These are phyloP conservation scores for Anthoceros angustus DNA, from an alignment of 225 moss, liverwort and hornwort species.

Conservation along the genomic window DNA sequence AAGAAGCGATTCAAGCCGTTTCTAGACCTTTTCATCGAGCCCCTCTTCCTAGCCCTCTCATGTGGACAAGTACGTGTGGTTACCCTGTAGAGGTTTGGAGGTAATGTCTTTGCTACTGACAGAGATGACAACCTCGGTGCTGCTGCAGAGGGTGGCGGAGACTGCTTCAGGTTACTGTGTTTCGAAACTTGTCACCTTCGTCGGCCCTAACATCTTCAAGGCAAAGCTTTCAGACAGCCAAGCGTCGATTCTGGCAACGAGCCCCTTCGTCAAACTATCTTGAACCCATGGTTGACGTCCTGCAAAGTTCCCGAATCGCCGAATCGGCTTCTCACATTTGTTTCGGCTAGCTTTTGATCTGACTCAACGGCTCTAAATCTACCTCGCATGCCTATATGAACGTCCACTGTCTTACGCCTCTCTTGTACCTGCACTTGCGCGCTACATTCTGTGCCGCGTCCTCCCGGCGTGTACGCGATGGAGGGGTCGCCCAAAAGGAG, in stretches of 20 bases:
- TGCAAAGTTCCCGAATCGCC: too few relatives aligned
- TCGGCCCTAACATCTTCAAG: slow-evolving; percentile 66
- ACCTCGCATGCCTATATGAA: too few relatives aligned
- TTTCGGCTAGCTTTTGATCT: too few relatives aligned
- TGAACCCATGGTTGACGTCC: too few relatives aligned
- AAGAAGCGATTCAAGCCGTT: slow-evolving; percentile 57
- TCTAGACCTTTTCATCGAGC: slow-evolving; percentile 54
- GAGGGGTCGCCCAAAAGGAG: too few relatives aligned
- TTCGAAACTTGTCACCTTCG: slow-evolving; percentile 49
- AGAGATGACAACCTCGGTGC: neutral
- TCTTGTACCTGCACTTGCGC: too few relatives aligned
- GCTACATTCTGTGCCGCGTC: too few relatives aligned
- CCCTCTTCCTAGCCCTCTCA: slow-evolving; percentile 50
- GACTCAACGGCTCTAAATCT: too few relatives aligned
- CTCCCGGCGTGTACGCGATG: too few relatives aligned
- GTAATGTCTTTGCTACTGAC: neutral
- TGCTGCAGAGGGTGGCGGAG: slow-evolving; percentile 52
- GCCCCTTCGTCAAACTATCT: neutral
- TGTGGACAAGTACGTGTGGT: slow-evolving; percentile 46
- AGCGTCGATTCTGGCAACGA: neutral
- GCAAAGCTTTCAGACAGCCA: slow-evolving; percentile 33
- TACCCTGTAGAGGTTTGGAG: neutral
- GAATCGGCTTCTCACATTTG: too few relatives aligned
- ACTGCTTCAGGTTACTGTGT: slow-evolving; percentile 58
- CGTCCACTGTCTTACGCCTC: too few relatives aligned